Conservation (phyloP, 768 basidiomycete species). For the Suillus bovinus region DNA sequence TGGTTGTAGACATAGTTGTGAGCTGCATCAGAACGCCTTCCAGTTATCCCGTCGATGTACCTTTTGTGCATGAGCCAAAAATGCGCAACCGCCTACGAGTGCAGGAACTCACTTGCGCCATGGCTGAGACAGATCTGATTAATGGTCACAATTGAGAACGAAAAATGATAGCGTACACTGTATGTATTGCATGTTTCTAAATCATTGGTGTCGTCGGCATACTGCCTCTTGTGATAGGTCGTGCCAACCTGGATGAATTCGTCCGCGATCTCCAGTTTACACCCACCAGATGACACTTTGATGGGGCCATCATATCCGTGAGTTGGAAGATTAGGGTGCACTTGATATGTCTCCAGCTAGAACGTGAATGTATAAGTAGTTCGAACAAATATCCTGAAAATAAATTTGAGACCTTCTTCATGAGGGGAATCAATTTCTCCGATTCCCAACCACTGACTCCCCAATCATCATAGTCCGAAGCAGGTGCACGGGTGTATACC, state of each 20-base stretch:
- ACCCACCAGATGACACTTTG: background rate
- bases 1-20: background rate
- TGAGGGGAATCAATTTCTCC: background rate
- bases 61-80: constrained; percentile 29
- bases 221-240: background rate
- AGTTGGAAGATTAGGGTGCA: background rate
- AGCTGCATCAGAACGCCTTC: constrained; percentile 56
- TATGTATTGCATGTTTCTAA: background rate
- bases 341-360: background rate
- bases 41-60: constrained; percentile 52
- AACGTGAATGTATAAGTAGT: background rate
- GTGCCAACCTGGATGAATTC: background rate
- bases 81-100: too few relatives aligned
- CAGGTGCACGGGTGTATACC: background rate
- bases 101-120: constrained; percentile 48
- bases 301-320: background rate
- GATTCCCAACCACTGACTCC: background rate
- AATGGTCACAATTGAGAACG: background rate
- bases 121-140: background rate
- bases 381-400: background rate
- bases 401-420: background rate
- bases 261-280: background rate
- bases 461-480: background rate
- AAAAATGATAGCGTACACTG: background rate
- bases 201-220: background rate